Conservation (phyloP, 306 rosid species). For the Prunus salicina region DNA sequence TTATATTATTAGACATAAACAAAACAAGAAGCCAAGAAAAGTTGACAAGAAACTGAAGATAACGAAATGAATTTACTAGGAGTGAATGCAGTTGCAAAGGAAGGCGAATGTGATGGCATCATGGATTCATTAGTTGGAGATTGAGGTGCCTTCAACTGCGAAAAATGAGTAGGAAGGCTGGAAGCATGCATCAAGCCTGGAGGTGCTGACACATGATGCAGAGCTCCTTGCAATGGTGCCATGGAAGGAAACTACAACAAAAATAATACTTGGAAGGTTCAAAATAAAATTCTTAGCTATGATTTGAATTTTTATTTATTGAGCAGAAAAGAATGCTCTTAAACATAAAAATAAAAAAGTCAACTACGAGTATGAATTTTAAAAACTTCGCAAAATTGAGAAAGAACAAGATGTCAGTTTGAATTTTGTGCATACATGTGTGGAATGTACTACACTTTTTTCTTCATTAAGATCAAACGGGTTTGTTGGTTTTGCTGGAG, state of each 20-base stretch:
- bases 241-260: conserved; percentile 43
- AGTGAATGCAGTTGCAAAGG: conserved; percentile 31
- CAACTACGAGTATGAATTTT: background rate
- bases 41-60: conserved; percentile 18
- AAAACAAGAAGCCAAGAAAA: conserved; percentile 11
- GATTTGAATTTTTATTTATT: background rate
- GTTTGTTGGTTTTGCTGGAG: conserved; percentile 40
- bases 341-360: background rate
- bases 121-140: conserved; percentile 34
- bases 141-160: conserved; percentile 34
- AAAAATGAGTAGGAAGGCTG: conserved; percentile 32
- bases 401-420: conserved; percentile 11
- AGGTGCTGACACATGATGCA: conserved; percentile 25
- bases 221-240: conserved; percentile 37
- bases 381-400: background rate
- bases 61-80: conserved; percentile 37
- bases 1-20: conserved; percentile 14
- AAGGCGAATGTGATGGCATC: conserved; percentile 26
- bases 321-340: conserved; percentile 7
- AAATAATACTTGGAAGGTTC: conserved; percentile 10
- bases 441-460: conserved; percentile 28
- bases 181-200: conserved; percentile 42
- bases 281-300: background rate
- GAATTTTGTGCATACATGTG: conserved; percentile 45
- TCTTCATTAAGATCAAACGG: conserved; percentile 61